phyloP scores from a whole-genome alignment of 495 filamentous ascomycete species.

The Filosporella fistucella region DNA sequence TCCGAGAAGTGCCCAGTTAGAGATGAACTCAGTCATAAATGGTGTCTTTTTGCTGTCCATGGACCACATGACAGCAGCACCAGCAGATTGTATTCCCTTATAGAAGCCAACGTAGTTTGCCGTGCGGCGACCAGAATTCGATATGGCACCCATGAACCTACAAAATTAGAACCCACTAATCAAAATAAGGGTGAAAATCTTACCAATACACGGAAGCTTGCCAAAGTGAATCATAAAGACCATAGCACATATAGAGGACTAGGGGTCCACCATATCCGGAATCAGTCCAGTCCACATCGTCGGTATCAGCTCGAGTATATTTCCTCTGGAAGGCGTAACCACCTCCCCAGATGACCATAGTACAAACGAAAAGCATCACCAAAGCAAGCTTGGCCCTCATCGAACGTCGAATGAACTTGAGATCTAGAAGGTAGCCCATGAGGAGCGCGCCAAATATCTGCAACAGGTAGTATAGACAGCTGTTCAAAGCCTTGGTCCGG shows the following conservation, averaged over 20 bases:
- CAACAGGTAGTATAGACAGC: slow-evolving; percentile 76
- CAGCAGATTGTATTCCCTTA: slow-evolving; percentile 96
- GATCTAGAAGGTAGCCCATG: slow-evolving; percentile 75
- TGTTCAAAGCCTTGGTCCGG: slow-evolving; percentile 79
- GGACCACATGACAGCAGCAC: slow-evolving; percentile 81
- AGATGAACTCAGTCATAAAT: slow-evolving; percentile 46
- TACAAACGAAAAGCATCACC: slow-evolving; percentile 62
- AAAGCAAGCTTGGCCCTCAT: slow-evolving; percentile 72
- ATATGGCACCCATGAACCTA: slow-evolving; percentile 88
- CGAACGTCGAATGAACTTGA: slow-evolving; percentile 56
- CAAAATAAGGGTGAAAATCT: slow-evolving; percentile 19
- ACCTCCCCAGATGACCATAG: slow-evolving; percentile 82
- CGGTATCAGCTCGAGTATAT: slow-evolving; percentile 41
- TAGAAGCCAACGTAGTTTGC: slow-evolving; percentile 95
- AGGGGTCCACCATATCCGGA: slow-evolving; percentile 72
- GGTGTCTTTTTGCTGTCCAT: slow-evolving; percentile 60
- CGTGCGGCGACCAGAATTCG: slow-evolving; percentile 85
- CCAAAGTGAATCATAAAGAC: slow-evolving; percentile 84
- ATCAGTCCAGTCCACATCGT: slow-evolving; percentile 58
- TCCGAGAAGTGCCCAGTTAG: slow-evolving; percentile 52
- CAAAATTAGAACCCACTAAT: slow-evolving; percentile 17
- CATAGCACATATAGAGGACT: slow-evolving; percentile 93
- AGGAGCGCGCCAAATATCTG: slow-evolving; percentile 83
- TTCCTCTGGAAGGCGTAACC: slow-evolving; percentile 77
- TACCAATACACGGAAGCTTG: slow-evolving; percentile 87